Conservation (phyloP, 352 stramenopile species). For the Phytophthora pini region DNA sequence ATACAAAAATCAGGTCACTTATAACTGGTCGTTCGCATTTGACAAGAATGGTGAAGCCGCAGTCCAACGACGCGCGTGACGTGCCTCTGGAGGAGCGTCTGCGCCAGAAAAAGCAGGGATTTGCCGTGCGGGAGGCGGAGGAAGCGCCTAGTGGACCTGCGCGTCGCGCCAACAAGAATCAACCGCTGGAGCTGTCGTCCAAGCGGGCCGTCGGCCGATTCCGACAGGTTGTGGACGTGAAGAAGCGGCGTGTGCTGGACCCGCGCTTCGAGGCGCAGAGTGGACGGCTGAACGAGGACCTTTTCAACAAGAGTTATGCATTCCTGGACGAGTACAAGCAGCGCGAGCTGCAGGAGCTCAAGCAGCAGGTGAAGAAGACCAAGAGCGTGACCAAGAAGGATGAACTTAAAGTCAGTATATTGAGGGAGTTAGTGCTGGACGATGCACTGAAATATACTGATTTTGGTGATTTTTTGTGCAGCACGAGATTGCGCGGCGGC, state of each 20-base stretch:
- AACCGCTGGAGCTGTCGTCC: constrained; percentile 84
- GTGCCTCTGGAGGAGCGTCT: constrained; percentile 82
- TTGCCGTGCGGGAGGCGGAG: constrained; percentile 40
- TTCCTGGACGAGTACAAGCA: constrained; percentile 93
- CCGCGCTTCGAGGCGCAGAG: constrained; percentile 88
- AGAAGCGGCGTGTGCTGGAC: constrained; percentile 76
- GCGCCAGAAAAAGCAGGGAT: constrained; percentile 80
- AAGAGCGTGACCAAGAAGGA: constrained; percentile 78
- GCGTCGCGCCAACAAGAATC: constrained; percentile 80
- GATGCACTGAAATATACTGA: constrained; percentile 16
- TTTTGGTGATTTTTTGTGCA: constrained; percentile 17
- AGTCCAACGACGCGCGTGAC: constrained; percentile 48
- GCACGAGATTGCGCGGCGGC: constrained; percentile 72
- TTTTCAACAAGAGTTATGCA: constrained; percentile 89
- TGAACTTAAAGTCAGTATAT: constrained; percentile 72
- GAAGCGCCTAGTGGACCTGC: constrained; percentile 10
- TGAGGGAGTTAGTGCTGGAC: background rate
- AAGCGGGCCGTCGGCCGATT: constrained; percentile 84
- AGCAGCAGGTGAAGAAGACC: constrained; percentile 74
- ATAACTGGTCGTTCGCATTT: constrained; percentile 11
- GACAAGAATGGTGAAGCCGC: background rate
- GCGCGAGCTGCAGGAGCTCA: constrained; percentile 85
- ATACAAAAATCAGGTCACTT: constrained; percentile 8
- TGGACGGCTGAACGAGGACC: constrained; percentile 89
- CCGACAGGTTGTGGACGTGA: constrained; percentile 84